Conservation (phyloP, 805 yeast genomes). For the Komagataella kurtzmanii region DNA sequence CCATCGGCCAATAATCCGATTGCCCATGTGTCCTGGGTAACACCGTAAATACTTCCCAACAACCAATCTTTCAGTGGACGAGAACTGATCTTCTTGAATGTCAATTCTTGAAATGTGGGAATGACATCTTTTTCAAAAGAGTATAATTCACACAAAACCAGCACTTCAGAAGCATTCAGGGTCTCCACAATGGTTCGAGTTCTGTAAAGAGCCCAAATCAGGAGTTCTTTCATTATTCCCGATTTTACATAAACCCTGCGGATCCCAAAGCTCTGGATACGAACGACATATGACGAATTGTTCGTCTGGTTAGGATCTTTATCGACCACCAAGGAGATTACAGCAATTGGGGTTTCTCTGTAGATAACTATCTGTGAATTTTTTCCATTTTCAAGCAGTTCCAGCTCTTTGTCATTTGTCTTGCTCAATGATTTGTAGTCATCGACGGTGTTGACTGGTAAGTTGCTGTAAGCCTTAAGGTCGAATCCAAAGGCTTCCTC, state of each 20-base stretch:
- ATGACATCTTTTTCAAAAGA: constrained; percentile 29
- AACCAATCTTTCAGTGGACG: background rate
- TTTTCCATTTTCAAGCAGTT: constrained; percentile 22
- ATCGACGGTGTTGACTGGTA: constrained; percentile 5
- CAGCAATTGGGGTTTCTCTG: constrained; percentile 62
- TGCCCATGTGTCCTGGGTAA: background rate
- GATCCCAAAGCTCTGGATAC: constrained; percentile 45
- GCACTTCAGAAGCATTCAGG: constrained; percentile 13
- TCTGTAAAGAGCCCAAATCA: constrained; percentile 46
- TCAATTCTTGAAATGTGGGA: background rate
- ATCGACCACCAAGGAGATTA: constrained; percentile 27
- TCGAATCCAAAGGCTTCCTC: constrained; percentile 35
- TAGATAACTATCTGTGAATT: constrained; percentile 46
- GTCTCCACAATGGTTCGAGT: constrained; percentile 23
- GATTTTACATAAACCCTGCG: constrained; percentile 55
- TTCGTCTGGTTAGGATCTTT: constrained; percentile 22
- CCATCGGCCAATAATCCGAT: background rate
- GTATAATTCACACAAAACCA: constrained; percentile 31
- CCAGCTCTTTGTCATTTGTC: constrained; percentile 8
- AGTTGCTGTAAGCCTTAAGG: constrained; percentile 29
- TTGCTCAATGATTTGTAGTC: constrained; percentile 3
- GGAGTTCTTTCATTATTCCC: constrained; percentile 49
- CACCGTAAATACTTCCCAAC: background rate
- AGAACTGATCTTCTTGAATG: background rate
- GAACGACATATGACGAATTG: constrained; percentile 29